Evolutionary conservation across 371 early-diverging fungal genomes (phyloP).

Genomic region (Enterocytospora artemiae): DNA sequence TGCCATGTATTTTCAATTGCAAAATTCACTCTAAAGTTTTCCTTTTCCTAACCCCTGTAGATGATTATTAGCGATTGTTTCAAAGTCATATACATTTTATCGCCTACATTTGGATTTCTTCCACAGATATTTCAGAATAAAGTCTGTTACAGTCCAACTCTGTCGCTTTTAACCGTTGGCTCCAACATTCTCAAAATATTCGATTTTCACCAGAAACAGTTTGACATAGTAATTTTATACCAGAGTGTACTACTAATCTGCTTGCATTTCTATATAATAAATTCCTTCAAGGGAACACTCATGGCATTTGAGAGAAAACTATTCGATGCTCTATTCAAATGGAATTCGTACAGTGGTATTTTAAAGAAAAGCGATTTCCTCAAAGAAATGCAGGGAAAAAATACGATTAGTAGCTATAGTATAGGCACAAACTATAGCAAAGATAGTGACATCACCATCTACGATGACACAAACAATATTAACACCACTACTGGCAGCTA

Average conservation of each 20-base stretch:
- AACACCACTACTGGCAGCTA: too few species aligned
- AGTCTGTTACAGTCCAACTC: conserved; percentile 39
- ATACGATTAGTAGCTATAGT: too few species aligned
- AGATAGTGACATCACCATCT: conserved; percentile 3
- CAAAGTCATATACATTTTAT: conserved; percentile 30
- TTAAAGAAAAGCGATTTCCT: too few species aligned
- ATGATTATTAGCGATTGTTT: too few species aligned
- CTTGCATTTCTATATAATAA: conserved; percentile 44
- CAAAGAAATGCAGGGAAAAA: too few species aligned
- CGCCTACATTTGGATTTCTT: conserved; percentile 47
- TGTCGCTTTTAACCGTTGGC: conserved; percentile 38
- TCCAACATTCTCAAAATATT: conserved; percentile 47
- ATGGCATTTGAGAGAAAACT: conserved; percentile 32
- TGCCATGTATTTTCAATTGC: too few species aligned
- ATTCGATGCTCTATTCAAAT: too few species aligned
- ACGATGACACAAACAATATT: too few species aligned
- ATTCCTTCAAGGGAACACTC: conserved; percentile 19
- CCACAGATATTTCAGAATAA: conserved; percentile 43
- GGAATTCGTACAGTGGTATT: too few species aligned
- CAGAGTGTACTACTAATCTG: conserved; percentile 36
- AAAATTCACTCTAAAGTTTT: too few species aligned
- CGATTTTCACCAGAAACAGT: conserved; percentile 15
- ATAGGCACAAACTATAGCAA: neutral
- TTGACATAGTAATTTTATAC: conserved; percentile 18
- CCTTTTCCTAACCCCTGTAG: too few species aligned